phyloP scores from a whole-genome alignment of 2,329 filamentous ascomycete species.

The Chaetomiaceae sp. region DNA sequence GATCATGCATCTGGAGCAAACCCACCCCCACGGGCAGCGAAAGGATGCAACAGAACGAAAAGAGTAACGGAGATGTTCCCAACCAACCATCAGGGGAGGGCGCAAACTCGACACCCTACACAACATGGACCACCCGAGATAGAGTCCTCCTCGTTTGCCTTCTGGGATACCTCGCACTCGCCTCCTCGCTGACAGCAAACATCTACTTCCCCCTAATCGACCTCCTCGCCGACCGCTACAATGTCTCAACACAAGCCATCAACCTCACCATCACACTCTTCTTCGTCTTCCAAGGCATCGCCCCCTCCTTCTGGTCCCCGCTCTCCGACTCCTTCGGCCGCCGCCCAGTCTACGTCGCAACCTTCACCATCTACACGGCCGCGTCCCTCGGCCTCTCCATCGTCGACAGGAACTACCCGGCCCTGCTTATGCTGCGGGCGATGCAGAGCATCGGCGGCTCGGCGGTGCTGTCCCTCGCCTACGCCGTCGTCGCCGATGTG shows the following conservation, averaged over 20 bases:
- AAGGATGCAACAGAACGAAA: not conserved
- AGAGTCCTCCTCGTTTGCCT: not conserved
- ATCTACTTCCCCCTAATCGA: slow-evolving; percentile 6
- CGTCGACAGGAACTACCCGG: slow-evolving; percentile 1
- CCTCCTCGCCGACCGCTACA: not conserved
- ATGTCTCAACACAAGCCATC: not conserved
- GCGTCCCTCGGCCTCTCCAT: not conserved
- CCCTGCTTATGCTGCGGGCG: slow-evolving; percentile 1
- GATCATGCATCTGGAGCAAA: too few relatives aligned
- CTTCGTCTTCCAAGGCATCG: slow-evolving; percentile 5
- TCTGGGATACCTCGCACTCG: slow-evolving; percentile 1
- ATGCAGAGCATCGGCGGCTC: slow-evolving; percentile 7
- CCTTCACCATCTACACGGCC: slow-evolving; percentile 4
- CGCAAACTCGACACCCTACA: not conserved
- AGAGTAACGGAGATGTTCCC: not conserved
- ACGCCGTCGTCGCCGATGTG: slow-evolving; percentile 4
- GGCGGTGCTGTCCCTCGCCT: slow-evolving; percentile 1
- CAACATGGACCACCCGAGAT: slow-evolving; percentile 1
- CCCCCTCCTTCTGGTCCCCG: slow-evolving; percentile 4
- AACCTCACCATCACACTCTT: slow-evolving; percentile 2
- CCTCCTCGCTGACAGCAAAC: slow-evolving; percentile 4
- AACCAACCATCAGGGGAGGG: not conserved
- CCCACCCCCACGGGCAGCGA: too few relatives aligned
- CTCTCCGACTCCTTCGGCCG: slow-evolving; percentile 1
- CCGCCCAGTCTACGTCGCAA: slow-evolving; percentile 3